Base-by-base conservation (phyloP, 1,139 yeast species). In the Yamadazyma friedrichii region DNA sequence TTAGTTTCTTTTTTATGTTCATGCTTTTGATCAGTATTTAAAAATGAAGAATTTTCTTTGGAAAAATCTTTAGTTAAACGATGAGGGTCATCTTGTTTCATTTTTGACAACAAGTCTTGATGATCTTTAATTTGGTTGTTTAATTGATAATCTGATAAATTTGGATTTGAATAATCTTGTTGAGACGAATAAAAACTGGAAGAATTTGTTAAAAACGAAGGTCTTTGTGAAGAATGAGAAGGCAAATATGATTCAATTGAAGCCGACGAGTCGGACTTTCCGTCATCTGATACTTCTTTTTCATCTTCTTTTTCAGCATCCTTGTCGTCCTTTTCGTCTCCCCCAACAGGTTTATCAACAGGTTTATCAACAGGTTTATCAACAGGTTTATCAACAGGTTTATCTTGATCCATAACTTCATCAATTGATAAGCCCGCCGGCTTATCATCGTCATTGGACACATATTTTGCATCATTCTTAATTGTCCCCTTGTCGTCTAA, bases 401-500 rank as follows among this genome's bases (percentile, higher is more conserved):
- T n/a, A 16, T 17, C 28, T 4, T 15, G 3, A 11, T 26, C 37
- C 3, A 4, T 22, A 12, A 17, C 42, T 32, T 45, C 43, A 36
- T 42, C 36, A 33, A 34, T 34, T 12, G 40, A 37, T 41, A 20
- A 8, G 8, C 24, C 24, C 24, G 8, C 8, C 24, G 8, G 5
- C 24, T 17, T 48, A n/a, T n/a, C 48, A 26, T 22, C 43, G 31
- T 33, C 49, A 36, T 45, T 34, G 10, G 43, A 34, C 8, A 41
- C 38, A 45, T 58, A 68, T 49, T 64, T 62, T 27, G 73, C 78
- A 42, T 70, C 74, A 16, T 64, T 67, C 51, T 72, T 78, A 36
- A 80, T 65, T 40, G 72, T 65, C 2, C 85, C 86, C 35, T 69
- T 66, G 11, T 65, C 64, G 49, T 80, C 84, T 51, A 80, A 62